Conservation (phyloP, 495 filamentous ascomycete species). For the Penicillium lividum region DNA sequence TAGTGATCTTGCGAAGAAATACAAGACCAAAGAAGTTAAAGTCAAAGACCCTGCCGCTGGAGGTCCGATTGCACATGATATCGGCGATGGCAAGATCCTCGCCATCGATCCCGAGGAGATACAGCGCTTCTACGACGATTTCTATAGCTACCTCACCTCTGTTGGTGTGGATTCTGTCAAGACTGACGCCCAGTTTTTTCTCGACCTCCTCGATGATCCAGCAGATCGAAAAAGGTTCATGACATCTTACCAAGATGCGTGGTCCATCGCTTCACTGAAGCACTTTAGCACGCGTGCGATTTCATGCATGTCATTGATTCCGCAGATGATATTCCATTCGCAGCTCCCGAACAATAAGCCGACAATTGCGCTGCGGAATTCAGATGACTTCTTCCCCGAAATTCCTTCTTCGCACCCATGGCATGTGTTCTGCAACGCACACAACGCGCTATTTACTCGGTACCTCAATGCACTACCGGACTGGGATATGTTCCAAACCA, state of each 20-base stretch:
- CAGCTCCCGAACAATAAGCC: conserved; percentile 74
- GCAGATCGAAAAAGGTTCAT: conserved; percentile 67
- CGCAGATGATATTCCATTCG: conserved; percentile 80
- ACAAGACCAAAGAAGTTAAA: conserved; percentile 72
- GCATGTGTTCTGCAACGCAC: conserved; percentile 93
- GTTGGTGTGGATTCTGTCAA: conserved; percentile 82
- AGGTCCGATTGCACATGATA: conserved; percentile 53
- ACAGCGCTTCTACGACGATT: conserved; percentile 79
- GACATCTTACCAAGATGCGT: conserved; percentile 79
- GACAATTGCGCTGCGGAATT: conserved; percentile 74
- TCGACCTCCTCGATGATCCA: conserved; percentile 73
- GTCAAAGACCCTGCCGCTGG: conserved; percentile 54
- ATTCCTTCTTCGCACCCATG: conserved; percentile 77
- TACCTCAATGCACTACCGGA: conserved; percentile 78
- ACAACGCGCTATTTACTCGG: conserved; percentile 81
- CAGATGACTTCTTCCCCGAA: conserved; percentile 91
- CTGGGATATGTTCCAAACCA: conserved; percentile 99
- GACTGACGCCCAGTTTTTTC: conserved; percentile 84
- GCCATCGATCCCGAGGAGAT: conserved; percentile 76
- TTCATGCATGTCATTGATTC: conserved; percentile 88
- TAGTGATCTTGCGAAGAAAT: conserved; percentile 70
- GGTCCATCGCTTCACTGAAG: conserved; percentile 72
- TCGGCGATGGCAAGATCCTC: conserved; percentile 38
- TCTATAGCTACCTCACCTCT: conserved; percentile 75
- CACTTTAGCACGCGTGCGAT: conserved; percentile 78